These are phyloP conservation scores for Stramenopiles sp. DNA, from an alignment of 352 stramenopile genomes.

Conservation along the genomic window DNA sequence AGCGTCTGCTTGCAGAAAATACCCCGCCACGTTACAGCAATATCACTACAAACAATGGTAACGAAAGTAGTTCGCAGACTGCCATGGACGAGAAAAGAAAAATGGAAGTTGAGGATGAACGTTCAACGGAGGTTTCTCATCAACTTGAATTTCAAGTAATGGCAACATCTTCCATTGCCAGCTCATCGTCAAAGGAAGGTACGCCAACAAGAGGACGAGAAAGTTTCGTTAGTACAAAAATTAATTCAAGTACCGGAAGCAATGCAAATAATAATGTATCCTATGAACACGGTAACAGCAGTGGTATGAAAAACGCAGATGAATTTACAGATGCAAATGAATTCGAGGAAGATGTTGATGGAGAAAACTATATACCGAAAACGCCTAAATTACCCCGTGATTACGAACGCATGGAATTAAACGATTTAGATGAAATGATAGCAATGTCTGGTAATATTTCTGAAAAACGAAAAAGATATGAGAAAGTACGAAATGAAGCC, in stretches of 20 bases:
- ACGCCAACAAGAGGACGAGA: too few species aligned
- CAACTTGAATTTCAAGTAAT: neutral
- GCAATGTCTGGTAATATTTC: neutral
- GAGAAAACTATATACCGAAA: neutral
- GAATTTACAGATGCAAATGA: neutral
- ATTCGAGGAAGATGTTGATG: neutral
- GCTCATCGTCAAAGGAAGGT: too few species aligned
- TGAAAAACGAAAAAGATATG: neutral
- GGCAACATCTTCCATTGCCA: neutral
- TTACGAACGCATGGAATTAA: neutral
- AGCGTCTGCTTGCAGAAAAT: too few species aligned
- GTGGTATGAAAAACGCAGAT: neutral
- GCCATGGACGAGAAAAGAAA: neutral
- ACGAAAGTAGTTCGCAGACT: too few species aligned
- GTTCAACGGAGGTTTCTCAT: neutral
- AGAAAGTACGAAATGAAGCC: neutral
- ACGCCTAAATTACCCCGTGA: neutral
- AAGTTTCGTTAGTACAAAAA: too few species aligned
- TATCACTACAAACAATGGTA: too few species aligned
- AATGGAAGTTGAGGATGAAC: neutral
- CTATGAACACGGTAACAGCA: too few species aligned
- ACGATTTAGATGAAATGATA: neutral
- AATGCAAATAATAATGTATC: too few species aligned
- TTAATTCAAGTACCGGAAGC: too few species aligned
- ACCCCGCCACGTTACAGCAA: too few species aligned